Evolutionary conservation across 768 basidiomycete species (phyloP).

Genomic region (Arthromyces matolae): DNA sequence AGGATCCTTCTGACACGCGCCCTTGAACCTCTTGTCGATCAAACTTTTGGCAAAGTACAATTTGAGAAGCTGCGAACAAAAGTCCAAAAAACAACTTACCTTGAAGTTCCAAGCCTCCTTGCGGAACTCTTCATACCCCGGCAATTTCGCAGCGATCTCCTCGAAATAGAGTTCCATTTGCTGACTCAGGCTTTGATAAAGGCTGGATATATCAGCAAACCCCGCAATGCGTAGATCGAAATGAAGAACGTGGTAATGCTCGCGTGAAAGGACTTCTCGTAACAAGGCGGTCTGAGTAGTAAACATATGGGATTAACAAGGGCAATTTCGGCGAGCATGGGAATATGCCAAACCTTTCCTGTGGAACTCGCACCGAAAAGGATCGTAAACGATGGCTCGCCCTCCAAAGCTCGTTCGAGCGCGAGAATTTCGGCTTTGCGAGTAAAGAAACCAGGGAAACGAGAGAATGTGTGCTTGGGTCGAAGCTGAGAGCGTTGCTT

Average conservation of each 20-base stretch:
- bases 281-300: constrained; percentile 68
- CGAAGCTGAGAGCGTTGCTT: constrained; percentile 63
- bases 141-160: constrained; percentile 50
- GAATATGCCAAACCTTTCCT: constrained; percentile 55
- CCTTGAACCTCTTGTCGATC: constrained; percentile 73
- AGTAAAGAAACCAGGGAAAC: constrained; percentile 70
- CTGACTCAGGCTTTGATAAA: constrained; percentile 72
- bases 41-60: constrained; percentile 46
- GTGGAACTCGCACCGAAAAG: constrained; percentile 79
- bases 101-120: constrained; percentile 79
- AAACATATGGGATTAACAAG: neutral
- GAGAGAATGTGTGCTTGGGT: constrained; percentile 74
- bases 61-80: too few relatives aligned
- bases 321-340: neutral
- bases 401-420: constrained; percentile 61
- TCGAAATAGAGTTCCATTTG: constrained; percentile 84
- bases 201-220: constrained; percentile 75
- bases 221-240: constrained; percentile 83
- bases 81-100: too few relatives aligned
- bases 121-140: constrained; percentile 70
- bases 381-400: constrained; percentile 75
- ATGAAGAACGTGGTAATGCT: constrained; percentile 74
- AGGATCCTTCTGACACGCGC: constrained; percentile 45
- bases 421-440: constrained; percentile 63
- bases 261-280: constrained; percentile 67